Base-by-base conservation (phyloP, 2,329 filamentous ascomycete species). In the Epichloe glyceriae region DNA sequence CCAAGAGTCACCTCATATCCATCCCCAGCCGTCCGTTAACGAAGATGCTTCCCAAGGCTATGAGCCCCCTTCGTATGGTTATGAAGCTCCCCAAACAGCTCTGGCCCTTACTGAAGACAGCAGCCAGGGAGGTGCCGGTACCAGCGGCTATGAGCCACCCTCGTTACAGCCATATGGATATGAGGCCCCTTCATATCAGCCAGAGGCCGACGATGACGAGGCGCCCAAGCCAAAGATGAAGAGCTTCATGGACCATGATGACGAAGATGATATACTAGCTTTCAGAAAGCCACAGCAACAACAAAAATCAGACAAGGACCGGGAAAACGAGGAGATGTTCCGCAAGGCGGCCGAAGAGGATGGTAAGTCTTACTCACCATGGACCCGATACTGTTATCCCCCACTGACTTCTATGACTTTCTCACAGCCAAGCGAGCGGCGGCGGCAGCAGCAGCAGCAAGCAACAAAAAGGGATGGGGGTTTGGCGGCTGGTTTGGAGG, bases 401-500 rank as follows among this genome's bases (percentile, higher is more conserved):
- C 22, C 15, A 19, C 49, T 49, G 22, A 53, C 42, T 39, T 8
- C 11, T 10, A 19, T 17, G n/a, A 26, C n/a, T 10, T 26, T 8
- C 26, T 20, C 19, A 44, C 47, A 84, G 82, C 82, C 19, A 81
- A 85, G 70, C 79, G 78, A 51, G 78, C 46, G 17, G 46, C 76
- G 52, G 72, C 46, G 26, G 45, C 76, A 52, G 72, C 72, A 53
- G 67, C 69, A 42, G 37, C 70, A 73, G 55, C 63, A 66, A 46
- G 57, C 63, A 58, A 64, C 54, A 85, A 82, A 68, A 80, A 81
- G 57, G 83, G 86, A 33, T 95, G 90, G 82, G 86, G 83, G 64
- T 85, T 95, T 52, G 78, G 80, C 34, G 83, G 88, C 47, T 96
- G 90, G 89, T 94, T 95, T 54, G 80, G 81, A 57, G 85, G 85